phyloP scores from a whole-genome alignment of 2,329 filamentous ascomycete species.

The Neocucurbitaria cava region DNA sequence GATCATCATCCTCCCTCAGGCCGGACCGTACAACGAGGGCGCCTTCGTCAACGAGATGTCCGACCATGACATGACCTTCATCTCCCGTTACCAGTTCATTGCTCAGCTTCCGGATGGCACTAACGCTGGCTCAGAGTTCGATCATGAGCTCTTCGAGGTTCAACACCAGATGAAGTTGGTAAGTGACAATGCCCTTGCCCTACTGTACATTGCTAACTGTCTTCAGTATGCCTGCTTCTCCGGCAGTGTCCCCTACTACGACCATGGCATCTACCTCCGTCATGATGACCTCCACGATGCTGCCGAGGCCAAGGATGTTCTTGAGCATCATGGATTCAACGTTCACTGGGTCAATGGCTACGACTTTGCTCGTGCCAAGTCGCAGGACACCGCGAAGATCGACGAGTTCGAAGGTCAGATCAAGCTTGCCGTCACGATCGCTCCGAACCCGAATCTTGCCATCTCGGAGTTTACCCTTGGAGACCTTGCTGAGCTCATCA shows the following conservation, averaged over 20 bases:
- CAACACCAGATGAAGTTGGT: slow-evolving; percentile 41
- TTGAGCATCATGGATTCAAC: slow-evolving; percentile 28
- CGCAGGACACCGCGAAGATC: slow-evolving; percentile 28
- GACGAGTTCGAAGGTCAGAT: slow-evolving; percentile 46
- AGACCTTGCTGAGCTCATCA: slow-evolving; percentile 21
- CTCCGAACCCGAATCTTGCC: slow-evolving; percentile 18
- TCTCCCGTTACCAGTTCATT: slow-evolving; percentile 37
- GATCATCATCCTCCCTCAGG: slow-evolving; percentile 19
- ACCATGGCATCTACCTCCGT: slow-evolving; percentile 36
- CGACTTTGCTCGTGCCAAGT: slow-evolving; percentile 34
- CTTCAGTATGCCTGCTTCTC: slow-evolving; percentile 37
- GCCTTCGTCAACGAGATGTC: slow-evolving; percentile 38
- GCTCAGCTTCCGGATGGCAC: slow-evolving; percentile 26
- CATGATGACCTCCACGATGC: slow-evolving; percentile 51
- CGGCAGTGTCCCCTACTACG: slow-evolving; percentile 26
- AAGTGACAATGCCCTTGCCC: slow-evolving; percentile 11
- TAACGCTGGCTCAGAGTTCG: slow-evolving; percentile 29
- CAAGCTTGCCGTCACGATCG: slow-evolving; percentile 24
- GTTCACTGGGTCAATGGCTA: slow-evolving; percentile 29
- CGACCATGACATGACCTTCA: slow-evolving; percentile 21
- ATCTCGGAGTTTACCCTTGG: slow-evolving; percentile 18
- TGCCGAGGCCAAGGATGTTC: slow-evolving; percentile 31
- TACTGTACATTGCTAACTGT: slow-evolving; percentile 20
- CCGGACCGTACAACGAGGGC: slow-evolving; percentile 18
- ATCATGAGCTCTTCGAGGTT: slow-evolving; percentile 31